Percentiles rank a stretch among this genome's conserved stretches.
phyloP scores from a whole-genome alignment of 106 monocot species.

The Ottelia alismoides region DNA sequence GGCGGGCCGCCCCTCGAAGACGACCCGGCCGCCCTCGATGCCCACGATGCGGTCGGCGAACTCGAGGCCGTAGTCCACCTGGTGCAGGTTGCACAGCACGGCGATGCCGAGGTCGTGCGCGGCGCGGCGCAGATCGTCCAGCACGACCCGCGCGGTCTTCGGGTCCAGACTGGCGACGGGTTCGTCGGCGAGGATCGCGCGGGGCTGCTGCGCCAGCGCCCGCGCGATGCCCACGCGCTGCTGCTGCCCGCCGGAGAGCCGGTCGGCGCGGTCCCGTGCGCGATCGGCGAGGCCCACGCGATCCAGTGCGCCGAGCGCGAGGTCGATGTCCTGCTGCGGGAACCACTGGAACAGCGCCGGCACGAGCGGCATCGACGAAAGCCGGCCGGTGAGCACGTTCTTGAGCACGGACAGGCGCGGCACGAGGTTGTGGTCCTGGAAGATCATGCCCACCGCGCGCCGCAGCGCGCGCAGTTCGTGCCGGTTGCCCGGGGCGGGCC shows the following conservation, averaged over 20 bases:
- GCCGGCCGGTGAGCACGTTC: not conserved
- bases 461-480: not conserved
- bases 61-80: not conserved
- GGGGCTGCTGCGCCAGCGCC: not conserved
- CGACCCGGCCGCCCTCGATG: not conserved
- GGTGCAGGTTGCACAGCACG: not conserved
- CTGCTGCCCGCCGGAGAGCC: not conserved
- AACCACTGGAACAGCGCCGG: not conserved
- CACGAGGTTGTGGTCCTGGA: not conserved
- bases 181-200: not conserved
- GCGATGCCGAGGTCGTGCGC: not conserved
- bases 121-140: not conserved
- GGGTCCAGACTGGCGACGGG: not conserved
- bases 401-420: not conserved
- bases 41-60: not conserved
- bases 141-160: not conserved
- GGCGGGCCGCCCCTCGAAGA: not conserved
- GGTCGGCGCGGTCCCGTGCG: not conserved
- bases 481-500: no score
- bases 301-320: not conserved
- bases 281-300: not conserved
- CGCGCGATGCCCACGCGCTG: not conserved
- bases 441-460: not conserved
- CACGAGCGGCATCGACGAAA: not conserved
- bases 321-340: not conserved